Evolutionary conservation across 495 filamentous ascomycete species (phyloP).

Genomic region (Neurospora tetrasperma): DNA sequence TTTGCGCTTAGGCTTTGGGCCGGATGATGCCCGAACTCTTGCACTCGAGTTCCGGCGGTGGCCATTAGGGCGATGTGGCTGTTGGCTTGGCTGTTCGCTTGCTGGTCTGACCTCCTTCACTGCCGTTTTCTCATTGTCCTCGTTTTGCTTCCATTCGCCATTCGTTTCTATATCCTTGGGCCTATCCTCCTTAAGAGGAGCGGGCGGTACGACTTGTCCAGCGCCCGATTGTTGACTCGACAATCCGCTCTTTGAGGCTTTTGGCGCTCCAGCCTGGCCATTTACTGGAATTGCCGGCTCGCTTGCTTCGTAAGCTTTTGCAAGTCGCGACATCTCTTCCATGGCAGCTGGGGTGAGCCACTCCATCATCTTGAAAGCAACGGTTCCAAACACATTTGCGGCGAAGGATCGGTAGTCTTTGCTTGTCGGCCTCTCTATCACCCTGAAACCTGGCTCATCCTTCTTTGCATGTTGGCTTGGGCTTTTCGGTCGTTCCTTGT

Average conservation of each 20-base stretch:
- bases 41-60: constrained; percentile 36
- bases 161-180: not conserved
- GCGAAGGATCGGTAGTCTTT: constrained; percentile 80
- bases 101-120: constrained; percentile 1
- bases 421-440: constrained; percentile 40
- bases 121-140: not conserved
- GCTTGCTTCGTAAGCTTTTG: constrained; percentile 6
- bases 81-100: constrained; percentile 3
- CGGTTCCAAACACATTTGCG: constrained; percentile 70
- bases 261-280: not conserved
- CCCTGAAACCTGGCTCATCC: constrained; percentile 12
- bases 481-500: not conserved
- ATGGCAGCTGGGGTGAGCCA: constrained; percentile 54
- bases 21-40: constrained; percentile 28
- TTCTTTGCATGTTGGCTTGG: constrained; percentile 4
- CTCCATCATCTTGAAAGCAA: constrained; percentile 68
- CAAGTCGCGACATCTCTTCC: constrained; percentile 29
- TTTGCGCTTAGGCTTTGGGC: constrained; percentile 27
- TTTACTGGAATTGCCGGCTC: not conserved
- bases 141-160: not conserved
- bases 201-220: not conserved
- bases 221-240: not conserved
- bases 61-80: constrained; percentile 7
- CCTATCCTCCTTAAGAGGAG: not conserved
- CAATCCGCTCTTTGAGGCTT: not conserved